Percentiles rank a stretch among this genome's conserved stretches.
phyloP scores from a whole-genome alignment of 176 grass and related monocot species.

The Luzula sylvatica region DNA sequence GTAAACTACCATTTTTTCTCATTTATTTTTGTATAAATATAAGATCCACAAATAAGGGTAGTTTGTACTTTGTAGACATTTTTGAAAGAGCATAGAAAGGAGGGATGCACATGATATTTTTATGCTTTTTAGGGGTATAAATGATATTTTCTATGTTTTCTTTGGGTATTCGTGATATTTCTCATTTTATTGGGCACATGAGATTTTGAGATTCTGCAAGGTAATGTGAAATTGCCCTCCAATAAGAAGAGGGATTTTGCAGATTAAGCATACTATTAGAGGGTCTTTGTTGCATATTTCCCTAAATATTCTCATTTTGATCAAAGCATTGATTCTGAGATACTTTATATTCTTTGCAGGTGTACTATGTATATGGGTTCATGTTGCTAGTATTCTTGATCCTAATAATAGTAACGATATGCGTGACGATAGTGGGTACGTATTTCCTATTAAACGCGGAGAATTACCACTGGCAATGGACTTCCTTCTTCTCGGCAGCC shows the following conservation, averaged over 20 bases:
- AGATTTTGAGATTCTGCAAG: not conserved
- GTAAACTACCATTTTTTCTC: no score
- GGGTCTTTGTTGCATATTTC: not conserved
- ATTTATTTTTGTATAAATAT: no score
- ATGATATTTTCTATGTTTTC: no score
- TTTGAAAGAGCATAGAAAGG: no score
- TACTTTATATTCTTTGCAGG: no score
- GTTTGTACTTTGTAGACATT: no score
- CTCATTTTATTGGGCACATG: no score
- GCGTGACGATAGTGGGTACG: conserved; percentile 96
- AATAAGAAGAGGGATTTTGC: not conserved
- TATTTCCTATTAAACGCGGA: conserved; percentile 98
- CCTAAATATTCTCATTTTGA: not conserved
- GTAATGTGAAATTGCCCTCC: not conserved
- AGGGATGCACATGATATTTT: no score
- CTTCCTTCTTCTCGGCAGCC: conserved; percentile 97
- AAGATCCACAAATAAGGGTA: no score
- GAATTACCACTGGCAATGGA: conserved; percentile 99
- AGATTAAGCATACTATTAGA: not conserved
- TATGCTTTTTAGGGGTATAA: no score
- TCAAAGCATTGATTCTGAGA: no score
- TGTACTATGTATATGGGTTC: conserved; percentile 98
- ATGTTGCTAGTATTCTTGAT: conserved; percentile 98
- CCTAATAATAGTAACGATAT: conserved; percentile 85
- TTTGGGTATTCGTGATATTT: no score